phyloP scores from a whole-genome alignment of 371 early-diverging fungal genomes.

The Mortierella sp. region DNA sequence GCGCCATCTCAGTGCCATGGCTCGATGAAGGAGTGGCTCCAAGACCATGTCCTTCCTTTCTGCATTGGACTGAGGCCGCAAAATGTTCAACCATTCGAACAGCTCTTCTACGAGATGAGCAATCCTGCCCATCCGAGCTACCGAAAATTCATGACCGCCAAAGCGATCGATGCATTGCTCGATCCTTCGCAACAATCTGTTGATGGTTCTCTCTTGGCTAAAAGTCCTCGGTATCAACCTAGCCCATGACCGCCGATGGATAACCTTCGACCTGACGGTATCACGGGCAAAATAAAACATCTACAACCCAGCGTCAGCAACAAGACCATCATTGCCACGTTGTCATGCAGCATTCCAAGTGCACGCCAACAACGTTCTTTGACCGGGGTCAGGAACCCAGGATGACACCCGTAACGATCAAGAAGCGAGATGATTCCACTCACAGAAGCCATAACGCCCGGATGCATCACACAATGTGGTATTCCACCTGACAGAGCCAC shows the following conservation, averaged over 20 bases:
- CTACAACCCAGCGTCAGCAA: background rate
- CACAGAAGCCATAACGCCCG: background rate
- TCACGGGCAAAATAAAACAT: background rate
- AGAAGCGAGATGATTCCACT: background rate
- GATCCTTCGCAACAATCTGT: constrained; percentile 2
- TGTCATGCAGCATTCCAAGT: constrained; percentile 1
- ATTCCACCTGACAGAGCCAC: background rate
- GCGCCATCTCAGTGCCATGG: too few relatives aligned
- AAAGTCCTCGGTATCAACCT: background rate
- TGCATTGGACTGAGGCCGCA: constrained; percentile 14
- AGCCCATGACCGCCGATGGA: constrained; percentile 2
- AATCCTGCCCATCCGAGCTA: constrained; percentile 8
- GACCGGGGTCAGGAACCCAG: background rate
- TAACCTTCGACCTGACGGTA: constrained; percentile 5
- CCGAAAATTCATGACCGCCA: constrained; percentile 3
- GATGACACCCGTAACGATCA: background rate
- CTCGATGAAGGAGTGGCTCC: constrained; percentile 4
- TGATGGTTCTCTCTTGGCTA: constrained; percentile 12
- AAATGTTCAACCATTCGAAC: constrained; percentile 4
- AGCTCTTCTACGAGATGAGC: constrained; percentile 8
- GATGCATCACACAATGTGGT: constrained; percentile 7
- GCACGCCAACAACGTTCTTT: constrained; percentile 4
- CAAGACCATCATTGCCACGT: constrained; percentile 7
- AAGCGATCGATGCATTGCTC: constrained; percentile 9
- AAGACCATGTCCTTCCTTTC: background rate